phyloP scores from a whole-genome alignment of 768 basidiomycete species.

The Psilocybe azurescens region DNA sequence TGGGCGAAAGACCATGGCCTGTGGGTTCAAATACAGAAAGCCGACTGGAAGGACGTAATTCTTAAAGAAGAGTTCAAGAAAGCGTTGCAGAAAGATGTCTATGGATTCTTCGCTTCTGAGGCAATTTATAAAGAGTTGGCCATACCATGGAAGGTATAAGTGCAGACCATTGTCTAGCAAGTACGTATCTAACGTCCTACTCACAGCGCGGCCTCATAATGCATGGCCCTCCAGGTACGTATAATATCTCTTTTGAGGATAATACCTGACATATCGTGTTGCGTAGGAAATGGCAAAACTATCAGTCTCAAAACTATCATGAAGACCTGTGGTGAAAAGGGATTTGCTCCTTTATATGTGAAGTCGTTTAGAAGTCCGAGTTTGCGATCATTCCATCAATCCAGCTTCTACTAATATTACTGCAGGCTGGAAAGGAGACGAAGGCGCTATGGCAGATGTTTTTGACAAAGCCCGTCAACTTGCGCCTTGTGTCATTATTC shows the following conservation, averaged over 20 bases:
- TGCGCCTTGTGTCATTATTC: slow-evolving; percentile 67
- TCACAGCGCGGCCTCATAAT: slow-evolving; percentile 79
- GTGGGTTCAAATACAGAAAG: slow-evolving; percentile 67
- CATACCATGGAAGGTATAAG: slow-evolving; percentile 81
- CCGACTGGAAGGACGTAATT: slow-evolving; percentile 78
- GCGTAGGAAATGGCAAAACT: slow-evolving; percentile 79
- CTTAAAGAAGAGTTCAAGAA: slow-evolving; percentile 73
- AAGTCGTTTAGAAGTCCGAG: slow-evolving; percentile 75
- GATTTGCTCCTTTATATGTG: slow-evolving; percentile 77
- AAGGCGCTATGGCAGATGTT: slow-evolving; percentile 66
- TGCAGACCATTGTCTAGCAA: background rate
- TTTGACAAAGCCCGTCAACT: slow-evolving; percentile 77
- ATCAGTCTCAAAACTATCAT: slow-evolving; percentile 85
- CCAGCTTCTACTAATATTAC: background rate
- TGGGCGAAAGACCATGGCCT: slow-evolving; percentile 70
- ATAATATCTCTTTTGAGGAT: background rate
- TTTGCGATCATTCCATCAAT: no score
- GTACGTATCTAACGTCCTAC: background rate
- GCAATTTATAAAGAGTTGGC: slow-evolving; percentile 71
- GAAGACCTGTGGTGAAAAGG: slow-evolving; percentile 68
- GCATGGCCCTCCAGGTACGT: slow-evolving; percentile 76
- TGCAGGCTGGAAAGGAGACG: slow-evolving; percentile 66
- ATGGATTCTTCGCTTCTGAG: slow-evolving; percentile 82
- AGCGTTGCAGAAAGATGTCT: slow-evolving; percentile 72
- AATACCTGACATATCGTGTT: background rate